These are phyloP conservation scores for Penicillium sp. DNA, from an alignment of 2,329 filamentous ascomycete genomes.

Conservation along the genomic window DNA sequence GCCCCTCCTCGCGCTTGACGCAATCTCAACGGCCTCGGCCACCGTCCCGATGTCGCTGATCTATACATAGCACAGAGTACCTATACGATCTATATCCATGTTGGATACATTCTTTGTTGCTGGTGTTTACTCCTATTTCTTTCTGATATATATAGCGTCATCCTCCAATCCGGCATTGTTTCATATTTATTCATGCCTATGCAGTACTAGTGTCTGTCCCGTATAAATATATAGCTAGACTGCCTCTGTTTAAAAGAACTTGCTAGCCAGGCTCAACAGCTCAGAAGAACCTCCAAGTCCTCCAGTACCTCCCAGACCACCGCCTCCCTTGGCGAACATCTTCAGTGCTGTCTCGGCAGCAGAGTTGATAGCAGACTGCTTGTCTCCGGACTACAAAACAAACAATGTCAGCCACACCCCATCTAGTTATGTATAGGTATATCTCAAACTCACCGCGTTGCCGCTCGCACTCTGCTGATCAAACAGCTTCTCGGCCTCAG, in stretches of 20 bases:
- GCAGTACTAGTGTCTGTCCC: neutral
- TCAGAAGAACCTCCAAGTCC: constrained; percentile 47
- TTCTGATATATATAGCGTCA: neutral
- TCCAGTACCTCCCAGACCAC: constrained; percentile 44
- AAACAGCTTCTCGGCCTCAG: constrained; percentile 75
- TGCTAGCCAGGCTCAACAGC: constrained; percentile 57
- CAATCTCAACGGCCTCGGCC: neutral
- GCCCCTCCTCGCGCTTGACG: neutral
- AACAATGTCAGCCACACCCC: neutral
- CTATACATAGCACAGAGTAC: no score
- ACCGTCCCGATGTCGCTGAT: neutral
- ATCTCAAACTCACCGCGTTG: constrained; percentile 50
- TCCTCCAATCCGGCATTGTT: neutral
- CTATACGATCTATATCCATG: no score
- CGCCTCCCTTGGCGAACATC: constrained; percentile 78
- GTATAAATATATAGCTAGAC: neutral
- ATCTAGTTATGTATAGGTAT: no score
- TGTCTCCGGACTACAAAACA: constrained; percentile 54
- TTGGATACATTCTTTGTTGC: no score
- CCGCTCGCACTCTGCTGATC: constrained; percentile 57
- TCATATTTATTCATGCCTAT: neutral
- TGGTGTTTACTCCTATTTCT: neutral
- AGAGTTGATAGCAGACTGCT: constrained; percentile 73
- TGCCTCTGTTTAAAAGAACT: constrained; percentile 46
- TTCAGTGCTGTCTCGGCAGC: constrained; percentile 85